These are phyloP conservation scores for Dryas integrifolia DNA, from an alignment of 331 rosid genomes.

Conservation along the genomic window DNA sequence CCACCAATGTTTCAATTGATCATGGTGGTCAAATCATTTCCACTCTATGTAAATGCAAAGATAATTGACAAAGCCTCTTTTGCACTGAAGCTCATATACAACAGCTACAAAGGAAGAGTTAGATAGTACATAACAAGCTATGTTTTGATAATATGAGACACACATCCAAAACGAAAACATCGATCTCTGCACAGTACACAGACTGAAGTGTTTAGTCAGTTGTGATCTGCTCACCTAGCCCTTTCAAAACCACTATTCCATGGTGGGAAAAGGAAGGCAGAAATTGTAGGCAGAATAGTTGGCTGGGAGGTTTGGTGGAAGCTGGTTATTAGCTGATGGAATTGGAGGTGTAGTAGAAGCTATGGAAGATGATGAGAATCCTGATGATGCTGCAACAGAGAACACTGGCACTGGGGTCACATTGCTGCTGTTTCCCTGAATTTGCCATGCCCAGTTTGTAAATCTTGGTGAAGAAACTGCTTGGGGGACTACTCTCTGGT, in stretches of 20 bases:
- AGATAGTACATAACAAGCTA: neutral
- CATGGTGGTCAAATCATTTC: neutral
- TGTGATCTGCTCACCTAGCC: slow-evolving; percentile 2
- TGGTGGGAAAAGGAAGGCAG: slow-evolving; percentile 16
- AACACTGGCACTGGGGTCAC: slow-evolving; percentile 27
- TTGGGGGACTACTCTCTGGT: slow-evolving; percentile 14
- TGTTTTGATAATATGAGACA: slow-evolving; percentile 10
- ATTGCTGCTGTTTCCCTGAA: slow-evolving; percentile 22
- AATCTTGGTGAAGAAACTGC: slow-evolving; percentile 22
- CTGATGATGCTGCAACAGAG: slow-evolving; percentile 61
- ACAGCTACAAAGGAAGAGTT: slow-evolving; percentile 3
- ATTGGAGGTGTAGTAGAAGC: slow-evolving; percentile 16
- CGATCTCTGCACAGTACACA: slow-evolving; percentile 20
- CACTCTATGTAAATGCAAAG: neutral
- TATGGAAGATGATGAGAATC: slow-evolving; percentile 50
- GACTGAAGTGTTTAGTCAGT: neutral
- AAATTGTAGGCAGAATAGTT: slow-evolving; percentile 22
- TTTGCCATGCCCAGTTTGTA: slow-evolving; percentile 38
- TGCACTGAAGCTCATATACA: slow-evolving; percentile 8
- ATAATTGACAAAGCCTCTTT: neutral
- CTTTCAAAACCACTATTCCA: neutral
- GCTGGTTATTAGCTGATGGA: slow-evolving; percentile 1
- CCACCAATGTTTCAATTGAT: no score
- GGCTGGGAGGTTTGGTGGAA: slow-evolving; percentile 12
- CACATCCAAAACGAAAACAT: neutral